phyloP scores from a whole-genome alignment of 2,329 filamentous ascomycete species.

The Talaromyces islandicus region DNA sequence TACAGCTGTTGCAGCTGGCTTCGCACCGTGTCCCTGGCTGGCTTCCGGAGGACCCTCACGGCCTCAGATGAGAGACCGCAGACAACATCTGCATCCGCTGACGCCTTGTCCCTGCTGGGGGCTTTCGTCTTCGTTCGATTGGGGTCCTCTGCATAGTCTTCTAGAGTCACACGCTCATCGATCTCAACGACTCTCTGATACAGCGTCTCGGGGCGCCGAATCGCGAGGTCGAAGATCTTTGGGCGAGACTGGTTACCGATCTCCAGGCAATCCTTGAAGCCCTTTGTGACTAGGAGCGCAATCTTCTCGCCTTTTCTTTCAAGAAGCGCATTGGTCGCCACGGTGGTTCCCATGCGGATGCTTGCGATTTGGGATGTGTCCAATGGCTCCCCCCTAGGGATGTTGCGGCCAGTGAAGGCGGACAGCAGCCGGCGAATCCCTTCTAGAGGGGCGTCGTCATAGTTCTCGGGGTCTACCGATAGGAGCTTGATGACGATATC shows the following conservation, averaged over 20 bases:
- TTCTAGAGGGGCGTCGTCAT: conserved; percentile 83
- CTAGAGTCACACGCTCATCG: conserved; percentile 82
- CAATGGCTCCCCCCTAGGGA: conserved; percentile 70
- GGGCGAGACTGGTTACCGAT: conserved; percentile 90
- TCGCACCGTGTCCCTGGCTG: conserved; percentile 48
- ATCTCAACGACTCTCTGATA: conserved; percentile 85
- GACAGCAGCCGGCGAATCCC: conserved; percentile 82
- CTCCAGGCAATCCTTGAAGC: conserved; percentile 78
- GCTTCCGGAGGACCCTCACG: conserved; percentile 62
- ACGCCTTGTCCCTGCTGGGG: conserved; percentile 29
- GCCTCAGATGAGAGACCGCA: conserved; percentile 68
- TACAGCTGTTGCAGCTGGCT: conserved; percentile 61
- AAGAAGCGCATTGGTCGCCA: conserved; percentile 85
- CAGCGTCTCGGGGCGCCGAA: conserved; percentile 77
- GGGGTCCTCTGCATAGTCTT: conserved; percentile 88
- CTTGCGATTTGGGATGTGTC: conserved; percentile 81
- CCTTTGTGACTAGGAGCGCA: conserved; percentile 78
- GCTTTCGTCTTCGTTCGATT: conserved; percentile 52
- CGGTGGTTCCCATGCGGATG: conserved; percentile 93
- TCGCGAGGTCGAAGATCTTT: conserved; percentile 85
- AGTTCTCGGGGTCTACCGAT: conserved; percentile 85
- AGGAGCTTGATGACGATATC: conserved; percentile 82
- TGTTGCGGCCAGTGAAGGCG: conserved; percentile 66
- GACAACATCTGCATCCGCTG: conserved; percentile 52
- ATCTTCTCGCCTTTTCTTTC: conserved; percentile 88